Evolutionary conservation across 2,329 filamentous ascomycete genomes (phyloP).

Genomic region (Ciborinia camelliae): DNA sequence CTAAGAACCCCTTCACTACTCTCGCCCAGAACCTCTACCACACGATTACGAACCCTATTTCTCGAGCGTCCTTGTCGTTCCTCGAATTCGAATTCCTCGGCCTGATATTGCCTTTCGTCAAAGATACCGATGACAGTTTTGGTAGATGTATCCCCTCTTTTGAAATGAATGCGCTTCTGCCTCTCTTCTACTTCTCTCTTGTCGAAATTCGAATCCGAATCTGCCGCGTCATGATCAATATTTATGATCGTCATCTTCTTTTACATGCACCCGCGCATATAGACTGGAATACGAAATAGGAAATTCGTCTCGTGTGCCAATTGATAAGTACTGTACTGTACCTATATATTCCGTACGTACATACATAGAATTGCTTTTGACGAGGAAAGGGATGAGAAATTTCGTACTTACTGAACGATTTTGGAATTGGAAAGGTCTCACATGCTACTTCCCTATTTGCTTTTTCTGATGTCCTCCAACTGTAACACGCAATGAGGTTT

Average conservation of each 20-base stretch:
- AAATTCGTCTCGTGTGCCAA: slow-evolving; percentile 6
- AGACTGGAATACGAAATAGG: neutral
- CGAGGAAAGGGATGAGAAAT: slow-evolving; percentile 16
- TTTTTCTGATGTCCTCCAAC: neutral
- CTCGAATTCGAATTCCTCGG: slow-evolving; percentile 16
- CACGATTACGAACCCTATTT: slow-evolving; percentile 10
- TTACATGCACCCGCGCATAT: neutral
- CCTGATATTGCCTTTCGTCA: slow-evolving; percentile 4
- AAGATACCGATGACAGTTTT: neutral
- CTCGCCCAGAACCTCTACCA: slow-evolving; percentile 4
- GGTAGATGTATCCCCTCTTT: slow-evolving; percentile 9
- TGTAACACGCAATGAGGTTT: neutral
- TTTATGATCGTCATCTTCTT: slow-evolving; percentile 9
- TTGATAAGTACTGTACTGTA: neutral
- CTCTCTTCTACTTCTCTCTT: slow-evolving; percentile 8
- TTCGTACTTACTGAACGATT: slow-evolving; percentile 11
- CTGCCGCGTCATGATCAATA: slow-evolving; percentile 22
- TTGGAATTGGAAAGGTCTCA: slow-evolving; percentile 5
- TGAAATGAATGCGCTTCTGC: neutral
- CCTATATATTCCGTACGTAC: neutral
- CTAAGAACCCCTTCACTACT: slow-evolving; percentile 16
- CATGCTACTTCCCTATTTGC: slow-evolving; percentile 11
- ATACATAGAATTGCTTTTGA: neutral
- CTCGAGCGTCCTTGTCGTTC: slow-evolving; percentile 9
- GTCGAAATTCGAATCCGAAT: slow-evolving; percentile 14